These are phyloP conservation scores for Zymoseptoria crescenta DNA, from an alignment of 2,329 filamentous ascomycete species.

Conservation along the genomic window DNA sequence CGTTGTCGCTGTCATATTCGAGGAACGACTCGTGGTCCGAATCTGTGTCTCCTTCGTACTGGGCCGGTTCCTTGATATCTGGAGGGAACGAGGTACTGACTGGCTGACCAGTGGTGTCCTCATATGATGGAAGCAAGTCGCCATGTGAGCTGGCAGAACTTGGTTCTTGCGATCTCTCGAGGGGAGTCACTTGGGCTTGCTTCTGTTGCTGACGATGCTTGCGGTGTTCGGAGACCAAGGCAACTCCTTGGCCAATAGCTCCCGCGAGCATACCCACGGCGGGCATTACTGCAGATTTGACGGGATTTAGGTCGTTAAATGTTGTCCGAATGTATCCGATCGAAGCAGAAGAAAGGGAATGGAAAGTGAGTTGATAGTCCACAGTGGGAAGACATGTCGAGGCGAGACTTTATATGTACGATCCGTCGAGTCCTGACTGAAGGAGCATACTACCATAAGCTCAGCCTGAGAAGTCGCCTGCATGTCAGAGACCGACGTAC, in stretches of 20 bases:
- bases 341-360: not conserved
- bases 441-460: not conserved
- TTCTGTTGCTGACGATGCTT: constrained; percentile 22
- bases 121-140: not conserved
- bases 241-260: constrained; percentile 20
- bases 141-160: constrained; percentile 1
- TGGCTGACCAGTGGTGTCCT: not conserved
- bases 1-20: constrained; percentile 22
- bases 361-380: no score
- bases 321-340: not conserved
- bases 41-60: not conserved
- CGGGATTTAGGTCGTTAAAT: not conserved
- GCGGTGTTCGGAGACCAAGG: constrained; percentile 23
- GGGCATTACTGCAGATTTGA: not conserved
- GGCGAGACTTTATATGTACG: not conserved
- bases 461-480: not conserved
- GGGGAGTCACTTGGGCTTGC: constrained; percentile 8
- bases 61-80: not conserved
- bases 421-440: not conserved
- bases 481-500: not conserved
- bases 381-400: not conserved
- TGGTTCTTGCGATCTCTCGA: not conserved
- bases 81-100: not conserved
- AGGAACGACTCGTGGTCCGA: constrained; percentile 13
- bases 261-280: not conserved